Evolutionary conservation across 2,329 filamentous ascomycete genomes (phyloP), one percentile per base, ranked within the genome.

Genomic region (Emydomyces testavorans): DNA sequence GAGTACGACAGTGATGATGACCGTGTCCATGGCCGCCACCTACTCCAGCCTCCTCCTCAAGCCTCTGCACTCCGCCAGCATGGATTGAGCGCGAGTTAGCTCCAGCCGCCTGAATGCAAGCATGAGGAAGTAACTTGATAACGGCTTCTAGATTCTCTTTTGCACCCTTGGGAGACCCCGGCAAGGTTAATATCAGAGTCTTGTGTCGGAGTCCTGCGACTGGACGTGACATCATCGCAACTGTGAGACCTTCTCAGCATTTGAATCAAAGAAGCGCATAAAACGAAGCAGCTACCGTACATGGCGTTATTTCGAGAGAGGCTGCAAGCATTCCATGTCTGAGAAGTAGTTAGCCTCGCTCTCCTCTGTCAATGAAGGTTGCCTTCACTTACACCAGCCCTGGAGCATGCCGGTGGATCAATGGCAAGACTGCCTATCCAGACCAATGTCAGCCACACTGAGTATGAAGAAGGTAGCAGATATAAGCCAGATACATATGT

Each of bases 171-270:
- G 92, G 92, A 0, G 90, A 96, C 1, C 92, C 92, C 0, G 92
- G 92, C 2, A 98, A 71, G 0, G 92, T 98, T 52, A 95, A 69
- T 20, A 98, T 83, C 45, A 98, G 66, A 0, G 86, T 82, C 51
- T 79, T 80, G 53, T 90, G 82, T 26, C 92, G 76, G 2, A 94
- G 80, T 2, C 92, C 92, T 18, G 92, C 92, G 10, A 93, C 85
- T 3, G 92, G 92, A 38, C 92, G 79, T 44, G 92, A 85, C 92
- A 98, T 98, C 71, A 94, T 82, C 37, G 92, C 92, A 68, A 98
- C 88, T 94, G 46, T 13, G 11, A 11, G 16, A 10, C 10, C 1
- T 29, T 43, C 13, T 49, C 34, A 65, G 36, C 62, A 57, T 34
- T 49, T 15, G 13, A 15, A 24, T 23, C 15, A 10, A 32, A 10